These are phyloP conservation scores for Orbilia ellipsospora DNA, from an alignment of 2,329 filamentous ascomycete species.

Conservation along the genomic window DNA sequence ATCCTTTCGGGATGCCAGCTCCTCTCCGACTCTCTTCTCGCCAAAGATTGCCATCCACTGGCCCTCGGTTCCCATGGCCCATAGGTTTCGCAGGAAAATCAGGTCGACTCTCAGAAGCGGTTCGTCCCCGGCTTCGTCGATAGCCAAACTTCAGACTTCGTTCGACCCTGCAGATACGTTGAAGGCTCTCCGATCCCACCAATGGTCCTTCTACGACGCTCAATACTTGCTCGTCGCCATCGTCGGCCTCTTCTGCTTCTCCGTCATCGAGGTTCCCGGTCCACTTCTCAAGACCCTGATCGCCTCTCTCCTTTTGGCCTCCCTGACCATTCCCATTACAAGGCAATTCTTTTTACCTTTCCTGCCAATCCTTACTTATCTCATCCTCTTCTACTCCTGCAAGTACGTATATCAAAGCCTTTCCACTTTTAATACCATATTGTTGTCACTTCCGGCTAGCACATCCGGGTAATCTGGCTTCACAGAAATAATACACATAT, in stretches of 20 bases:
- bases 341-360: conserved; percentile 92
- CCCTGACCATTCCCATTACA: conserved; percentile 83
- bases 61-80: conserved; percentile 57
- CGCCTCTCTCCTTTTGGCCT: conserved; percentile 73
- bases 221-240: conserved; percentile 82
- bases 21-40: conserved; percentile 51
- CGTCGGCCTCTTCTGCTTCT: conserved; percentile 83
- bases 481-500: no score
- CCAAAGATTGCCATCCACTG: conserved; percentile 57
- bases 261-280: conserved; percentile 80
- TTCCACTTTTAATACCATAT: no score
- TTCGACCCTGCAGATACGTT: conserved; percentile 83
- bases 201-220: conserved; percentile 83
- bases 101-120: conserved; percentile 76
- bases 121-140: conserved; percentile 75
- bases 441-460: no score
- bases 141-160: conserved; percentile 82
- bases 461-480: no score
- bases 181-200: conserved; percentile 77
- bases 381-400: conserved; percentile 91
- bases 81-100: conserved; percentile 66
- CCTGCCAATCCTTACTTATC: conserved; percentile 83
- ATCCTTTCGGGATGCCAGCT: conserved; percentile 47
- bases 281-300: conserved; percentile 80
- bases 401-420: conserved; percentile 71